phyloP scores from a whole-genome alignment of 2,329 filamentous ascomycete species.

The Colletotrichum destructivum region DNA sequence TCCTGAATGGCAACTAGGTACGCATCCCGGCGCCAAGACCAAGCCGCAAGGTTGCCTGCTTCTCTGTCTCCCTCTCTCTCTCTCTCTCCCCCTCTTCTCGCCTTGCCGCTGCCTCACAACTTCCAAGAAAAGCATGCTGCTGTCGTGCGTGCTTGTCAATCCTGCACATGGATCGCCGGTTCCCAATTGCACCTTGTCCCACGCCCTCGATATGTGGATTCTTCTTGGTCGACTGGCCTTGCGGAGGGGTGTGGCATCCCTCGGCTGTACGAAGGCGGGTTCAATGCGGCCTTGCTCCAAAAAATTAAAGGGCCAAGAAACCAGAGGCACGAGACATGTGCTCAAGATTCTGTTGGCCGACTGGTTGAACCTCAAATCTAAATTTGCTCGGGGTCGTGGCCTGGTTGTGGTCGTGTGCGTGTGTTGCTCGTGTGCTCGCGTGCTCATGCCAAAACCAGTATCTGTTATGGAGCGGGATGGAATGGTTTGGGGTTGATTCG shows the following conservation, averaged over 20 bases:
- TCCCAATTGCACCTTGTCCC: slow-evolving; percentile 15
- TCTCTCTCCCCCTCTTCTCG: not conserved
- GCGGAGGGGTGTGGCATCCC: slow-evolving; percentile 1
- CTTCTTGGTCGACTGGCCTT: slow-evolving; percentile 14
- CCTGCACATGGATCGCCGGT: slow-evolving; percentile 27
- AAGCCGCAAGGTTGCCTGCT: slow-evolving; percentile 8
- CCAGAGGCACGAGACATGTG: slow-evolving; percentile 40
- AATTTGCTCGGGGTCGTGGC: not conserved
- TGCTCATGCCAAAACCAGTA: not conserved
- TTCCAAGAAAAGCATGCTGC: not conserved
- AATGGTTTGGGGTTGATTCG: not conserved
- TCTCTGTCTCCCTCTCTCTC: not conserved
- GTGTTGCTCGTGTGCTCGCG: slow-evolving; percentile 1
- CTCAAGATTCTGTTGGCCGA: slow-evolving; percentile 29
- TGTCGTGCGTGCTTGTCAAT: slow-evolving; percentile 23
- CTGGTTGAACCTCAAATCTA: not conserved
- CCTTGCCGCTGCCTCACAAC: no score
- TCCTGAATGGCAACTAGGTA: slow-evolving; percentile 33
- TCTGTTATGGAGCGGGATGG: slow-evolving; percentile 5
- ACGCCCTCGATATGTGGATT: slow-evolving; percentile 26
- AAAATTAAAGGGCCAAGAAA: not conserved
- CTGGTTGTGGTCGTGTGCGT: not conserved
- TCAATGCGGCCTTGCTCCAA: slow-evolving; percentile 11
- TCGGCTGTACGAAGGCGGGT: not conserved
- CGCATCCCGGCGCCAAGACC: slow-evolving; percentile 23